A percentile compares a stretch with the other conserved stretches of the same genome.
phyloP scores from a whole-genome alignment of 352 stramenopile species.

The Phytophthora quininea region DNA sequence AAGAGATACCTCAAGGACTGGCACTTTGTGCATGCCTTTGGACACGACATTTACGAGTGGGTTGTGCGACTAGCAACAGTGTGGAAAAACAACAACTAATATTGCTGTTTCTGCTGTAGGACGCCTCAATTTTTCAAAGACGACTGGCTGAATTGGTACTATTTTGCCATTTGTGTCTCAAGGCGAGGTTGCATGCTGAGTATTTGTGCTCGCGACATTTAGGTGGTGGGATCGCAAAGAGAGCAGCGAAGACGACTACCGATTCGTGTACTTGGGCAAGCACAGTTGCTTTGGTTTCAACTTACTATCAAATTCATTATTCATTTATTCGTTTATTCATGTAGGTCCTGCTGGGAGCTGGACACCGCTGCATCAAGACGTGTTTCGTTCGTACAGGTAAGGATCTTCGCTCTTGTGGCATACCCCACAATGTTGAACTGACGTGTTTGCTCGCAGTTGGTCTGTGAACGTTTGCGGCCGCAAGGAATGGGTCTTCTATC shows the following conservation, averaged over 20 bases:
- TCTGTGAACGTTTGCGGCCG: constrained; percentile 95
- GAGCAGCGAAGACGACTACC: constrained; percentile 87
- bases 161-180: background rate
- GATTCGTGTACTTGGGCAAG: constrained; percentile 96
- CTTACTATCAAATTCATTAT: too few species aligned
- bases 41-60: constrained; percentile 65
- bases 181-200: too few species aligned
- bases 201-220: too few species aligned
- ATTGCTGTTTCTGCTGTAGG: constrained; percentile 35
- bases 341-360: constrained; percentile 85
- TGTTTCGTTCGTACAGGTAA: constrained; percentile 95
- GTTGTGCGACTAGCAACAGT: constrained; percentile 2
- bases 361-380: constrained; percentile 96
- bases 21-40: constrained; percentile 79
- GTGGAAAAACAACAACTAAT: too few species aligned
- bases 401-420: background rate
- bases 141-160: constrained; percentile 93
- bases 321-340: background rate
- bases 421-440: background rate
- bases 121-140: constrained; percentile 89
- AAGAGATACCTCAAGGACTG: constrained; percentile 88
- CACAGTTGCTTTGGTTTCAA: background rate
- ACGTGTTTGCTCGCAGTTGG: constrained; percentile 71
- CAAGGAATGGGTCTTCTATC: constrained; percentile 94
- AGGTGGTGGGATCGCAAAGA: constrained; percentile 85